Base-by-base conservation (phyloP, 345 rosid species). In the Alliaria petiolata region DNA sequence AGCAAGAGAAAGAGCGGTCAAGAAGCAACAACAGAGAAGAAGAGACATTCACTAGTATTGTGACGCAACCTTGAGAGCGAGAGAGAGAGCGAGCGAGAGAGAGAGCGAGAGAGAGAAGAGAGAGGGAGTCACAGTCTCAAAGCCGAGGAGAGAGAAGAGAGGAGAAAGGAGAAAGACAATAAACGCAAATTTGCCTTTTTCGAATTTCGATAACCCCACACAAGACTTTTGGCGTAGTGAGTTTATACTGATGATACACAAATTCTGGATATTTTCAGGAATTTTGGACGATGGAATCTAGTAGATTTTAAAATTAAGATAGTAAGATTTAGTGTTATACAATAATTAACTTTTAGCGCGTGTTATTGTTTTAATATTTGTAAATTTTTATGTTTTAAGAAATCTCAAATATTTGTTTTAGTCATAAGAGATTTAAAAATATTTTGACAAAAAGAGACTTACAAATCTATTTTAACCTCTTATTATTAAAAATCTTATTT, bases 1-100 rank as follows among this genome's bases (percentile, higher is more conserved):
- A 19, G 89, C 74, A 76, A 76, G 36, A 81, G 63, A 62, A 56
- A 64, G 16, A 69, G 59, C 15, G 60, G 62, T 22, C 70, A 76
- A 50, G 78, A 75, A 65, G 68, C 17, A 62, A 78, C 30, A 53
- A 22, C 36, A 49, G 76, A 85, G 65, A 51, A 76, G 67, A 55
- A 74, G 65, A 62, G 78, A 20, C 69, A 67, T 55, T 35, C 19
- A 55, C 74, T 43, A 28, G 71, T 43, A 63, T 69, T 70, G 70
- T 40, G 67, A 76, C 54, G 44, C 43, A 46, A 61, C 75, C 71
- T 68, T 46, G 34, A 39, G 65, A 60, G 50, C n/a, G n/a, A n/a
- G 22, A 52, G 31, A 58, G 2, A 50, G 33, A 16, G 28, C 50
- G n/a, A n/a, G n/a, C n/a, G n/a, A n/a, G n/a, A n/a, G n/a, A n/a